Conservation (phyloP, 2,329 filamentous ascomycete genomes). For the Xylariales sp. region DNA sequence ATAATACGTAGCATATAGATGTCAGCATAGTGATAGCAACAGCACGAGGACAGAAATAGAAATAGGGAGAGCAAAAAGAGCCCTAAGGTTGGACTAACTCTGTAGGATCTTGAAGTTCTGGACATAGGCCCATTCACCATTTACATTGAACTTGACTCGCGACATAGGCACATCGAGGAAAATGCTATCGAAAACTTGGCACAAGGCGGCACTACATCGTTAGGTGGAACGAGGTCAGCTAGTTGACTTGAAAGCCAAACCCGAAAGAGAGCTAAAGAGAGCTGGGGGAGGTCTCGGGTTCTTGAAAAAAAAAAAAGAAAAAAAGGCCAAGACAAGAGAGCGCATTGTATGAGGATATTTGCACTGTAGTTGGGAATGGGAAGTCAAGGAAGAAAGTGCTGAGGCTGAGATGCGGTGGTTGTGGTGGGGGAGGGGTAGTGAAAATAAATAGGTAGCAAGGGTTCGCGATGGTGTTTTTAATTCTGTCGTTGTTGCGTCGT, state of each 20-base stretch:
- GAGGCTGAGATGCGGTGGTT: slow-evolving; percentile 12
- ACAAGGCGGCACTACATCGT: slow-evolving; percentile 81
- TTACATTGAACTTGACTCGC: slow-evolving; percentile 98
- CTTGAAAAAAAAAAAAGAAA: too few relatives aligned
- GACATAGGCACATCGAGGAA: slow-evolving; percentile 95
- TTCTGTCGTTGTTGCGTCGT: background rate
- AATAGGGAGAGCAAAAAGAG: slow-evolving; percentile 7
- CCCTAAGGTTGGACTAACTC: slow-evolving; percentile 68
- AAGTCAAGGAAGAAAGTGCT: background rate
- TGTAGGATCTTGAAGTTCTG: slow-evolving; percentile 99
- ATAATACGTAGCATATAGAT: slow-evolving; percentile 21
- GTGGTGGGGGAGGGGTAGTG: slow-evolving; percentile 51
- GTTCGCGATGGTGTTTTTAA: slow-evolving; percentile 43
- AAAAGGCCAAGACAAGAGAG: background rate
- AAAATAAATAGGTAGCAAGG: slow-evolving; percentile 30
- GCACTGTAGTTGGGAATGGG: background rate
- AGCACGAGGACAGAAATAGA: too few relatives aligned
- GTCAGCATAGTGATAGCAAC: slow-evolving; percentile 4
- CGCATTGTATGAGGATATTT: background rate
- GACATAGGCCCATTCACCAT: slow-evolving; percentile 95
- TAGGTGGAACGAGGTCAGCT: slow-evolving; percentile 40
- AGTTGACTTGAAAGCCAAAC: background rate
- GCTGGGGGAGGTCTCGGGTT: background rate
- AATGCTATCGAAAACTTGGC: slow-evolving; percentile 98
- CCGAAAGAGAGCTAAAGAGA: background rate